Evolutionary conservation across 169 alveolate genomes (phyloP).

Genomic region (Eimeria falciformis): DNA sequence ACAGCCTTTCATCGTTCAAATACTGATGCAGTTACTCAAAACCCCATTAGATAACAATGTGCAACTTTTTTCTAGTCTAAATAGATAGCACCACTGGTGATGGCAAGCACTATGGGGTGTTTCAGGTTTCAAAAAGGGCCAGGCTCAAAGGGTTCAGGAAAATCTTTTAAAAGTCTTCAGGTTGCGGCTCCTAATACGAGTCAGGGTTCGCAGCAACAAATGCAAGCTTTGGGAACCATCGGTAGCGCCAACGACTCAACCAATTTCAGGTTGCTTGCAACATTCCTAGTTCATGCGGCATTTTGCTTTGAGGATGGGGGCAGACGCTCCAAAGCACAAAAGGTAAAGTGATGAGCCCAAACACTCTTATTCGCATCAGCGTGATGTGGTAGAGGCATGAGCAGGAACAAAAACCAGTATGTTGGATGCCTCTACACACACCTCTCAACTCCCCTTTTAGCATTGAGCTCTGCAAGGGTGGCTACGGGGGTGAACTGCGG

Average conservation of each 20-base stretch:
- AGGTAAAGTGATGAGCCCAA: conserved; percentile 37
- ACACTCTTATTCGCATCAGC: too few relatives aligned
- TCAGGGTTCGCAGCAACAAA: background rate
- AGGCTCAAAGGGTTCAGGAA: background rate
- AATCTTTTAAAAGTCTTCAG: background rate
- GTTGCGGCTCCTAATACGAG: background rate
- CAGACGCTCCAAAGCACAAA: conserved; percentile 56
- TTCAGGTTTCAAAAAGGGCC: conserved; percentile 44
- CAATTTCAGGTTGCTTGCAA: background rate
- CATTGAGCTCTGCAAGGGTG: too few relatives aligned
- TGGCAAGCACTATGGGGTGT: background rate
- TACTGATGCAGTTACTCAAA: too few relatives aligned
- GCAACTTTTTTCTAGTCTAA: too few relatives aligned
- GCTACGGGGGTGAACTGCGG: background rate
- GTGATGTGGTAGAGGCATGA: too few relatives aligned
- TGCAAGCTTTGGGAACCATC: background rate
- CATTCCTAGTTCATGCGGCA: conserved; percentile 61
- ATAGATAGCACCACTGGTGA: too few relatives aligned
- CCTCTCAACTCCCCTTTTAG: too few relatives aligned
- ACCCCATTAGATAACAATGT: too few relatives aligned
- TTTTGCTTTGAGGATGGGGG: conserved; percentile 70
- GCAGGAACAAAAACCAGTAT: too few relatives aligned
- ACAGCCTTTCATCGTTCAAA: too few relatives aligned
- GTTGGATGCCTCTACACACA: too few relatives aligned
- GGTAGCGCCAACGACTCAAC: background rate